A percentile compares a stretch with the other conserved stretches of the same genome.
Evolutionary conservation across 2,329 filamentous ascomycete genomes (phyloP).

Genomic region (Hirsutella minnesotensis): DNA sequence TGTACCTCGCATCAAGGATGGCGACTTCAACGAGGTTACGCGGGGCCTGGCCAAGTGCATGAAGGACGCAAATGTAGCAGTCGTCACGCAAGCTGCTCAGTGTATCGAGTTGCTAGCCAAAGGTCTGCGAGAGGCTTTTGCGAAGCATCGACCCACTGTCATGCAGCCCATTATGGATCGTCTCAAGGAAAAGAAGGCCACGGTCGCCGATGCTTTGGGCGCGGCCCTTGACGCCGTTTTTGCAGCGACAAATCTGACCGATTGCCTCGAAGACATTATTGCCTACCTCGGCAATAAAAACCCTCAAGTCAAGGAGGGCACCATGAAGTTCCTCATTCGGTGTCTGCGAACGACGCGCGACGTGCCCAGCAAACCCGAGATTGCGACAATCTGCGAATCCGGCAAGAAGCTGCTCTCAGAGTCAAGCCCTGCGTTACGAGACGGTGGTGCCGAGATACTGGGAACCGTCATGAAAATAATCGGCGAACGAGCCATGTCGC

Average conservation of each 20-base stretch:
- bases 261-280: conserved; percentile 83
- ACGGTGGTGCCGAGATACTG: conserved; percentile 82
- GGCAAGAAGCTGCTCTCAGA: conserved; percentile 85
- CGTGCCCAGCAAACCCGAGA: conserved; percentile 75
- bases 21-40: conserved; percentile 73
- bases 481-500: conserved; percentile 89
- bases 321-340: conserved; percentile 83
- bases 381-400: conserved; percentile 73
- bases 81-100: conserved; percentile 85
- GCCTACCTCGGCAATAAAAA: conserved; percentile 89
- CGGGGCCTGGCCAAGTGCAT: conserved; percentile 84
- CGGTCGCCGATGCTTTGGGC: conserved; percentile 78
- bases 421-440: conserved; percentile 72
- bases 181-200: conserved; percentile 91
- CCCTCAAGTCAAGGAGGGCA: conserved; percentile 92
- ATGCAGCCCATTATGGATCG: conserved; percentile 89
- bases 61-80: conserved; percentile 96
- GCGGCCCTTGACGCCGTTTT: conserved; percentile 67
- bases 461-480: conserved; percentile 98
- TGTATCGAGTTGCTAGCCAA: conserved; percentile 85
- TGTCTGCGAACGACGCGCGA: conserved; percentile 73
- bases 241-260: conserved; percentile 56
- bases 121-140: conserved; percentile 67
- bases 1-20: conserved; percentile 84
- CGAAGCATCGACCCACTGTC: conserved; percentile 67